Base-by-base conservation (phyloP, 1,284 basidiomycete genomes). In the Rhizoctonia solani region DNA sequence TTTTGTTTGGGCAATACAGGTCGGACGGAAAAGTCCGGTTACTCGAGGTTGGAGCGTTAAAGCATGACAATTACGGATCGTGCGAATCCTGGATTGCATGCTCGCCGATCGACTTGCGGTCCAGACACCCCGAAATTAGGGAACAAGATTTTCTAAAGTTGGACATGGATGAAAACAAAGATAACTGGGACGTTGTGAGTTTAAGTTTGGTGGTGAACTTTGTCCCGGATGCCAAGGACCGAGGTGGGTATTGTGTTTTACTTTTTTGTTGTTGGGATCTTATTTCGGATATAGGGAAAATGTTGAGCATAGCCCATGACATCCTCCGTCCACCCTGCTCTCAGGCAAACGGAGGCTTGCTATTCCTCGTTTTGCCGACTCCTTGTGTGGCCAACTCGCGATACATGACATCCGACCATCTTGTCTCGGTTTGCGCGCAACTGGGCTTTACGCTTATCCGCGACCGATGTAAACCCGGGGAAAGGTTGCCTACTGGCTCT, bases 131-230 rank as follows among this genome's bases (percentile, higher is more conserved):
- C 0, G 76, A 79, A 23, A 95, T 95, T 30, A 32, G 79, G 6
- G 86, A 94, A 74, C 91, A 93, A 75, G 91, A 95, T 74, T 95
- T 95, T 72, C 76, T 95, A 52, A 74, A 82, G 23, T 80, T 91
- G 77, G 80, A 86, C 69, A 74, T 77, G 67, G 74, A 73, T 0
- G 63, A 81, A 66, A 78, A 87, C 71, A 73, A 76, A 1, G 78
- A 76, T 65, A 80, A 79, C 71, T 95, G 92, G 87, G 88, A 92
- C 72, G 73, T 87, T 21, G 83, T 95, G 68, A 93, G 90, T 74
- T 83, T 93, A 30, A 93, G 91, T 73, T 78, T 95, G 30, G 93
- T 95, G 3, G 76, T 95, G 2, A 95, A 95, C 73, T 95, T 94
- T 74, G 90, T 93, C 0, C 87, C 90, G n/a, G 83, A 87, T 32